Conservation (phyloP, 345 rosid species). For the Gossypium thurberi region DNA sequence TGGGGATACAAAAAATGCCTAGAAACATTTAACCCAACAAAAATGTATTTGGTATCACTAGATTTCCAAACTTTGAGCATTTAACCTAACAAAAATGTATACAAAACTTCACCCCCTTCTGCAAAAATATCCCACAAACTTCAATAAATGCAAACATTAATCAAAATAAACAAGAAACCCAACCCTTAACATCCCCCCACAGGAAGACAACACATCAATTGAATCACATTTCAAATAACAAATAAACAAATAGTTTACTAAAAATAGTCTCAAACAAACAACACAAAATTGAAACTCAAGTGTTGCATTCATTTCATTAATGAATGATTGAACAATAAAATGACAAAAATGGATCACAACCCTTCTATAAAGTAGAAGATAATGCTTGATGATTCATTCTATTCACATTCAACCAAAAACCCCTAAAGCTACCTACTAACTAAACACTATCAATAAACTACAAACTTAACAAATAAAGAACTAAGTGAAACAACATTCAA, state of each 20-base stretch:
- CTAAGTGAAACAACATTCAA: neutral
- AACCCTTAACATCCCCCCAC: neutral
- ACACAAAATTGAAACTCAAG: neutral
- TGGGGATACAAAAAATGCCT: no score
- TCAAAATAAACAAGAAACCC: neutral
- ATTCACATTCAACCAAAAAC: constrained; percentile 14
- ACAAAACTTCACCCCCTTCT: no score
- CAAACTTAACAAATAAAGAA: neutral
- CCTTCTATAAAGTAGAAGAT: constrained; percentile 17
- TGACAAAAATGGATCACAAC: neutral
- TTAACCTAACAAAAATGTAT: no score
- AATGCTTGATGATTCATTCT: neutral
- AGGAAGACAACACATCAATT: no score
- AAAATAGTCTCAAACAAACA: no score
- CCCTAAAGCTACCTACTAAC: constrained; percentile 9
- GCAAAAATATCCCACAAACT: no score
- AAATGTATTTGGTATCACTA: no score
- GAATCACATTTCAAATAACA: no score
- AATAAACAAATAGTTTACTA: no score
- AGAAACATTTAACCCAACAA: no score
- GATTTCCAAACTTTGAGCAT: no score
- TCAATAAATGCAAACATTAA: neutral
- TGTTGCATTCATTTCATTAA: neutral
- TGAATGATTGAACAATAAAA: neutral
- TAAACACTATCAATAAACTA: constrained; percentile 1